Base-by-base conservation (phyloP, 1,139 yeast genomes). In the Magnusiomyces magnusii region DNA sequence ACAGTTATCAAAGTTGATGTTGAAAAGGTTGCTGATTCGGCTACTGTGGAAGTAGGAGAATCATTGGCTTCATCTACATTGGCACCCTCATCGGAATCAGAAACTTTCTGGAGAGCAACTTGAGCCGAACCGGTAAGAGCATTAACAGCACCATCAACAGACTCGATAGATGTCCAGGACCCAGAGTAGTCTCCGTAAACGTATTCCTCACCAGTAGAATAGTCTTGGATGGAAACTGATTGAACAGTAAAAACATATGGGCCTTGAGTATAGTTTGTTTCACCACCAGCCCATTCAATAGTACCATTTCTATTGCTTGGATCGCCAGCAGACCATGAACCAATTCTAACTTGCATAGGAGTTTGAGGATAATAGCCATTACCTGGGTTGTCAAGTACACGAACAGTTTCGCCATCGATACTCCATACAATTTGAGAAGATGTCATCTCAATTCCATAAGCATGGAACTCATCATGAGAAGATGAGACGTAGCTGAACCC, bases 271-370 rank as follows among this genome's bases (percentile, higher is more conserved):
- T 81, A 86, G 70, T 87, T 85, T 17, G 90, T 83, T n/a, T 65
- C 64, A 56, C 95, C 95, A 57, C 95, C 95, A 17, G 95, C 93
- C 95, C 95, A 87, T 66, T 82, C 82, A 60, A 87, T 84, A 9
- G 95, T 87, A 47, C 95, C 95, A 31, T 60, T 63, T 28, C 77
- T 73, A 67, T 86, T 86, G 50, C 76, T 68, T 21, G 89, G 77
- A 69, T 86, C 91, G 62, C 95, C 95, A 62, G 92, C 95, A 23
- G 93, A 90, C 95, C 95, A 87, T 10, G 80, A 68, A 60, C 95
- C 95, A 58, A 86, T 78, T 66, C 75, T 79, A 19, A 88, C 71
- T 63, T 77, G 79, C 93, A 87, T 87, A 44, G 95, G 95, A 23
- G 87, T 75, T 71, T 87, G 91, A 50, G 95, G 95, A 69, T 79